A percentile compares a stretch with the other conserved stretches of the same genome.
Conservation (phyloP, 1,284 basidiomycete species). For the Sparassis latifolia region DNA sequence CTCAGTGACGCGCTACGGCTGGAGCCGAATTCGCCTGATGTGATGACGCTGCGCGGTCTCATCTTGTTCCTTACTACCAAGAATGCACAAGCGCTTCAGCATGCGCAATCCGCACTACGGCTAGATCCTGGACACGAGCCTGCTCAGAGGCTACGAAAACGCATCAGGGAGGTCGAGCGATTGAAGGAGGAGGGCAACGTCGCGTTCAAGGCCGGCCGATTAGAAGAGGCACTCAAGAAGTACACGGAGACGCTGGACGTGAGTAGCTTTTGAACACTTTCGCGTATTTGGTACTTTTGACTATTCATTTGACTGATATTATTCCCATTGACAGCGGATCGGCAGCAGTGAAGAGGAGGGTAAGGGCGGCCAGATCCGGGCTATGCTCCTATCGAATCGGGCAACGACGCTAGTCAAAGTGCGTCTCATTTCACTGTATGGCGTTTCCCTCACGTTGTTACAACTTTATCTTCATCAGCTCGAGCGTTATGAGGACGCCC, state of each 20-base stretch:
- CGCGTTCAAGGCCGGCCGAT: constrained; percentile 62
- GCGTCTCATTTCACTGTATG: constrained; percentile 6
- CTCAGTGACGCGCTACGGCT: constrained; percentile 69
- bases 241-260: constrained; percentile 70
- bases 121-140: constrained; percentile 73
- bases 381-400: constrained; percentile 77
- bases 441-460: constrained; percentile 4
- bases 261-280: constrained; percentile 11
- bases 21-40: constrained; percentile 72
- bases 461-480: constrained; percentile 43
- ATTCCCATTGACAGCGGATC: constrained; percentile 38
- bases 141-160: constrained; percentile 68
- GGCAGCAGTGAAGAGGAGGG: constrained; percentile 61
- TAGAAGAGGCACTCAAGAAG: constrained; percentile 59
- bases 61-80: constrained; percentile 75
- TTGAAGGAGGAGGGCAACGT: constrained; percentile 82
- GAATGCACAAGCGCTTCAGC: constrained; percentile 65
- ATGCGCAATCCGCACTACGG: constrained; percentile 68
- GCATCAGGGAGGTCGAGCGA: constrained; percentile 73
- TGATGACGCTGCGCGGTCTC: constrained; percentile 73
- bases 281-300: background rate
- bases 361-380: constrained; percentile 69
- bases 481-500: constrained; percentile 57
- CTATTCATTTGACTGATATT: background rate
- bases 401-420: constrained; percentile 80